Base-by-base conservation (phyloP, 768 basidiomycete species). In the Boletus sp. region DNA sequence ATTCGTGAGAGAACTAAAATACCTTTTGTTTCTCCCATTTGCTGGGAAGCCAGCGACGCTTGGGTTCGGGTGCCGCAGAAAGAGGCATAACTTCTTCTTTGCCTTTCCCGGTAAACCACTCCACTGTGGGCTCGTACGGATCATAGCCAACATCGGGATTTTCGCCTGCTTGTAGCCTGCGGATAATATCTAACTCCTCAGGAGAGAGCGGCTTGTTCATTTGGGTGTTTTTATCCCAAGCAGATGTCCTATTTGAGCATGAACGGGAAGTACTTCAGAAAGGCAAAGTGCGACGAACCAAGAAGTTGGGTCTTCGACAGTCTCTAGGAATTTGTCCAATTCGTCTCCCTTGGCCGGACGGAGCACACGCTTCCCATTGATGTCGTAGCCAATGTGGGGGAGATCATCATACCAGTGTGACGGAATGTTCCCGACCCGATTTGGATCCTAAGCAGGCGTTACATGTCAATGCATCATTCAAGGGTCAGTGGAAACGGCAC, bases 11-110 rank as follows among this genome's bases (percentile, higher is more conserved):
- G 33, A 17, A 42, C 34, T 14, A 17, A 35, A 68, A 50, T 64
- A 93, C 95, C 83, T 99, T 99, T 80, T 97, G 87, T 73, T 97
- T 98, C 74, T 98, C 97, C 97, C 97, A 99, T 77, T 95, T 98
- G 74, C 93, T 96, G 14, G 95, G 93, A 13, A 98, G 81, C 86
- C 95, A 99, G 44, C 97, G 83, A 50, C 93, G 83, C 74, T 99
- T 99, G 19, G 97, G 97, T 69, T 98, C 94, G 2, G 94, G 92
- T 27, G 90, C 89, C 30, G 85, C 84, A 11, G 88, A 90, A 14
- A 99, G 71, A 23, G 97, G 97, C 93, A 94, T 98, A 21, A 87
- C 74, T 74, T 95, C 92, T 66, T 97, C 91, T 66, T 93, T 94
- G 13, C 93, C 93, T 71, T 93, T 89, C 4, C 92, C 93, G 11